Conservation (phyloP, 345 rosid genomes). For the Lepidium sativum region DNA sequence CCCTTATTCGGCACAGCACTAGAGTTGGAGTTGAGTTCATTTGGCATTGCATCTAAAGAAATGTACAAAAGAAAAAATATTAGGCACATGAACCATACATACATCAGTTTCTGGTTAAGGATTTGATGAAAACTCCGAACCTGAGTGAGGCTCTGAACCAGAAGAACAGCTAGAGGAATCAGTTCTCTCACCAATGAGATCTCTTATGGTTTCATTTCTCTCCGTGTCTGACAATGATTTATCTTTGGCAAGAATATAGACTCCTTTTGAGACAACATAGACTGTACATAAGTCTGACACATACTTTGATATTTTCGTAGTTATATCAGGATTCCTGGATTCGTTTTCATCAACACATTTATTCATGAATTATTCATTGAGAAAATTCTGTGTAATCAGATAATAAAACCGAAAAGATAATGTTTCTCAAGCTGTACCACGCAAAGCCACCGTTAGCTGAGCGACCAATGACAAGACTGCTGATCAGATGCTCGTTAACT, state of each 20-base stretch:
- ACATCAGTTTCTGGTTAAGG: background rate
- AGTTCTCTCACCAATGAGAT: slow-evolving; percentile 31
- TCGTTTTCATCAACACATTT: background rate
- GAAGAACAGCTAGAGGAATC: slow-evolving; percentile 34
- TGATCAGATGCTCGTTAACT: slow-evolving; percentile 37
- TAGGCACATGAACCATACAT: background rate
- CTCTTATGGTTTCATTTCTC: slow-evolving; percentile 29
- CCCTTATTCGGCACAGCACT: slow-evolving; percentile 9
- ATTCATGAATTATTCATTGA: background rate
- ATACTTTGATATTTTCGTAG: slow-evolving; percentile 46
- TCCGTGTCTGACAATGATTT: slow-evolving; percentile 31
- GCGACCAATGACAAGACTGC: slow-evolving; percentile 74
- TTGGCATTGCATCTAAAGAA: slow-evolving; percentile 14
- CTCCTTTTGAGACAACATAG: slow-evolving; percentile 68
- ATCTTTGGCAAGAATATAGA: slow-evolving; percentile 53
- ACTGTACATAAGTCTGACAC: slow-evolving; percentile 63
- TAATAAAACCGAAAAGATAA: background rate
- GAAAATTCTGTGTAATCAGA: background rate
- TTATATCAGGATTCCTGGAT: slow-evolving; percentile 30
- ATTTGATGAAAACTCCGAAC: background rate
- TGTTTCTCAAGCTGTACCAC: background rate
- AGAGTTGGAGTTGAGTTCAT: background rate
- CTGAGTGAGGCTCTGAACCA: slow-evolving; percentile 18
- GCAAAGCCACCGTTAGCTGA: slow-evolving; percentile 43
- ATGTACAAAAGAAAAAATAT: background rate